Percentiles rank a stretch among this genome's conserved stretches.
phyloP scores from a whole-genome alignment of 1,284 basidiomycete genomes.

The Apiotrichum mycotoxinovorans region DNA sequence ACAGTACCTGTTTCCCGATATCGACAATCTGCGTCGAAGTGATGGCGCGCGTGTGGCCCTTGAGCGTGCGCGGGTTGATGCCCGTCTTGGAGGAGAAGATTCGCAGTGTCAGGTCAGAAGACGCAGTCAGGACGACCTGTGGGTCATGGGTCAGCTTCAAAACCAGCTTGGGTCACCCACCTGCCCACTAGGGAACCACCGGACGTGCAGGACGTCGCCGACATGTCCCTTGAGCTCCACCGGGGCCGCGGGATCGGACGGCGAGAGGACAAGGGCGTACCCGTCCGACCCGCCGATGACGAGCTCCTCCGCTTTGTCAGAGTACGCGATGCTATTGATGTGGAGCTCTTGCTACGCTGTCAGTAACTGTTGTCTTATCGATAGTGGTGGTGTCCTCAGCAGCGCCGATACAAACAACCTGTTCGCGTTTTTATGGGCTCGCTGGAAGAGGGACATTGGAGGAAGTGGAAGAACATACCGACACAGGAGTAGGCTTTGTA shows the following conservation, averaged over 20 bases:
- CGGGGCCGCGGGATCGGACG: slow-evolving; percentile 7
- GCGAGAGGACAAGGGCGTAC: slow-evolving; percentile 39
- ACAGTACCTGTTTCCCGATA: slow-evolving; percentile 62
- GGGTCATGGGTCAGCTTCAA: slow-evolving; percentile 17
- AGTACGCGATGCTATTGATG: slow-evolving; percentile 44
- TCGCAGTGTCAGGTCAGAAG: slow-evolving; percentile 48
- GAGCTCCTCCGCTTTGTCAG: slow-evolving; percentile 32
- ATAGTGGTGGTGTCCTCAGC: too few relatives aligned
- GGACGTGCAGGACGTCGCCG: slow-evolving; percentile 48
- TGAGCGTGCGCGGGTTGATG: slow-evolving; percentile 58
- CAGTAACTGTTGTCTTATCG: too few relatives aligned
- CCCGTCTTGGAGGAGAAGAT: slow-evolving; percentile 47
- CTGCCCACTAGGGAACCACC: slow-evolving; percentile 46
- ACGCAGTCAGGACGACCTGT: slow-evolving; percentile 50
- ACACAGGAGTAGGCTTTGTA: slow-evolving; percentile 25
- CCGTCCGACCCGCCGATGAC: slow-evolving; percentile 50
- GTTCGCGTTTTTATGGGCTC: too few relatives aligned
- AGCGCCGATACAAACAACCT: too few relatives aligned
- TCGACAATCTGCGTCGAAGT: slow-evolving; percentile 60
- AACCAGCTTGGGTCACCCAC: slow-evolving; percentile 13
- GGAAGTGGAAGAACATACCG: slow-evolving; percentile 24
- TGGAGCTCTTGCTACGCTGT: slow-evolving; percentile 25
- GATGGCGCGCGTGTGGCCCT: slow-evolving; percentile 63
- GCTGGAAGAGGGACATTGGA: too few relatives aligned
- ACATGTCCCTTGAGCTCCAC: slow-evolving; percentile 49